Evolutionary conservation across 306 rosid species (phyloP).

Genomic region (Mucuna pruriens): DNA sequence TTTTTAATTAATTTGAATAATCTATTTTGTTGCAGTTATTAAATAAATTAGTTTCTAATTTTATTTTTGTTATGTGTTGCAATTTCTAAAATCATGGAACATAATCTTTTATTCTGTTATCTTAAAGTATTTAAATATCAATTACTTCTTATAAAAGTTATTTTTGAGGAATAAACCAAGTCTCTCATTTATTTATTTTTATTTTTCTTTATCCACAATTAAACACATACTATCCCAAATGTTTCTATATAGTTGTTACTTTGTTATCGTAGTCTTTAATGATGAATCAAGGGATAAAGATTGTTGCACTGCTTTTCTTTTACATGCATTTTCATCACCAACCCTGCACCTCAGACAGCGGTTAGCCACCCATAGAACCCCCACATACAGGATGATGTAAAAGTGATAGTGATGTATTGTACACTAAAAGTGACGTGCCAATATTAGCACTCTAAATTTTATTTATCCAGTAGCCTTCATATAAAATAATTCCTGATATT

Average conservation of each 20-base stretch:
- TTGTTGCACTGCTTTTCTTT: neutral
- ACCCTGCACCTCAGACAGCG: neutral
- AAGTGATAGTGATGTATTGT: neutral
- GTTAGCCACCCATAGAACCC: neutral
- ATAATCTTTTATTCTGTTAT: too few species aligned
- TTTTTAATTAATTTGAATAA: too few species aligned
- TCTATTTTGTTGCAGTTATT: too few species aligned
- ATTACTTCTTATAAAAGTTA: too few species aligned
- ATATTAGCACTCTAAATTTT: neutral
- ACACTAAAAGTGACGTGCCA: conserved; percentile 1
- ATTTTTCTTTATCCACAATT: too few species aligned
- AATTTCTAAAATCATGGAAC: too few species aligned
- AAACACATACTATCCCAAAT: too few species aligned
- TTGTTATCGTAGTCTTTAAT: neutral
- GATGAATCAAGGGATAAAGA: conserved; percentile 11
- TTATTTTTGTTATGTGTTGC: too few species aligned
- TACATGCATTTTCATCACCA: conserved; percentile 22
- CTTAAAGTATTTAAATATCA: too few species aligned
- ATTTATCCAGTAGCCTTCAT: neutral
- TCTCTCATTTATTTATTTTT: too few species aligned
- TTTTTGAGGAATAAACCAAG: too few species aligned
- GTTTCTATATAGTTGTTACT: conserved; percentile 11
- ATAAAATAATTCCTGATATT: neutral
- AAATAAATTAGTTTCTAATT: too few species aligned
- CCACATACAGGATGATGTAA: neutral